Evolutionary conservation across 805 yeast genomes (phyloP).

Genomic region (Brettanomyces nanus): DNA sequence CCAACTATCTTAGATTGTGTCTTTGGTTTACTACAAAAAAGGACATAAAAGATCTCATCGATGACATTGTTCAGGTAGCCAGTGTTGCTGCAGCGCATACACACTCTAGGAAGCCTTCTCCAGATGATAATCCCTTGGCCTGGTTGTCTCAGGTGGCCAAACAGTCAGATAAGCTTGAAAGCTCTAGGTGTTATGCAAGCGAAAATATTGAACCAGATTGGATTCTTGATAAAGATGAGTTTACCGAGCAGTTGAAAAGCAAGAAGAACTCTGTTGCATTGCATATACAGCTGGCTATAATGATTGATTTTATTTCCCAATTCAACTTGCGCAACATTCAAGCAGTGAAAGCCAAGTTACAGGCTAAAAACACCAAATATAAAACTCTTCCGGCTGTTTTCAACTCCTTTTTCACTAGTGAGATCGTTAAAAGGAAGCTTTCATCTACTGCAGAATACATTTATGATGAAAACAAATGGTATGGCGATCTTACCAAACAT

Average conservation of each 20-base stretch:
- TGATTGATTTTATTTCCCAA: slow-evolving; percentile 16
- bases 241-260: slow-evolving; percentile 14
- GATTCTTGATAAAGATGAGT: slow-evolving; percentile 19
- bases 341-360: background rate
- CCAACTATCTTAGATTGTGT: background rate
- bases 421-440: background rate
- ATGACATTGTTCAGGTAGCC: slow-evolving; percentile 1
- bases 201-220: slow-evolving; percentile 13
- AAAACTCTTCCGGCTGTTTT: background rate
- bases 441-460: background rate
- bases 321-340: slow-evolving; percentile 1
- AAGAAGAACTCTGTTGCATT: slow-evolving; percentile 12
- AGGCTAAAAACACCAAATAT: background rate
- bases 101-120: too few relatives aligned
- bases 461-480: background rate
- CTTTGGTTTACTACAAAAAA: background rate
- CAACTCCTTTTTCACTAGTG: background rate
- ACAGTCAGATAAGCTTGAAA: background rate
- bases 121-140: background rate
- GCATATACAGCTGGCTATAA: slow-evolving; percentile 18
- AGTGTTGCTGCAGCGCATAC: background rate
- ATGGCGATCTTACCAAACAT: slow-evolving; percentile 5
- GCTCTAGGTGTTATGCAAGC: background rate
- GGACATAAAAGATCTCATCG: slow-evolving; percentile 1
- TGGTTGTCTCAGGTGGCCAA: background rate